Conservation (phyloP, 176 grass and related monocot species). For the Bonia amplexicaulis region DNA sequence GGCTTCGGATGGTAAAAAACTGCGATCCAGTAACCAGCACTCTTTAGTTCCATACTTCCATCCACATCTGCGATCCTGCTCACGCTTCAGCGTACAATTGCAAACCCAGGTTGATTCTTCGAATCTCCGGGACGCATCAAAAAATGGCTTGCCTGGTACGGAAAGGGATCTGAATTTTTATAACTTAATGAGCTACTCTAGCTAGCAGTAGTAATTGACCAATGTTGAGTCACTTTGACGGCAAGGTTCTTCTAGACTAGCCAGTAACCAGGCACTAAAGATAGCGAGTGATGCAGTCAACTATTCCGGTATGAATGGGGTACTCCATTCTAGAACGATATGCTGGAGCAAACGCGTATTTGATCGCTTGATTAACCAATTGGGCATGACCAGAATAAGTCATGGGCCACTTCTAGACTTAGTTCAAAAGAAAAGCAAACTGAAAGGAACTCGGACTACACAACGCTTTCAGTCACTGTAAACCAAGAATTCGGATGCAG, state of each 20-base stretch:
- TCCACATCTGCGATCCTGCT: neutral
- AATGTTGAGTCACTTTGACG: neutral
- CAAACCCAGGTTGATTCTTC: neutral
- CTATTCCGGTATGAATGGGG: neutral
- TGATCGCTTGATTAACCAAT: neutral
- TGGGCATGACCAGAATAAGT: neutral
- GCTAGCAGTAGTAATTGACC: neutral
- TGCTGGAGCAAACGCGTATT: neutral
- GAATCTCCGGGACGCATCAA: neutral
- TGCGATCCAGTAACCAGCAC: too few species aligned
- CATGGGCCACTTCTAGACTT: neutral
- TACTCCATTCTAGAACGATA: neutral
- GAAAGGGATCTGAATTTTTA: neutral
- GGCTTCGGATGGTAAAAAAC: too few species aligned
- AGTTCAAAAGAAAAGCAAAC: neutral
- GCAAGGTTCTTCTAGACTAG: neutral
- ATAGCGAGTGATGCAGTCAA: neutral
- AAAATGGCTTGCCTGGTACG: neutral
- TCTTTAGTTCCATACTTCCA: too few species aligned
- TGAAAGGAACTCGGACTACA: neutral
- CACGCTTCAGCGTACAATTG: neutral
- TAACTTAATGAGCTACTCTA: neutral
- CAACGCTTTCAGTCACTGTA: neutral
- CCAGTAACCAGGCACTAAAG: neutral
- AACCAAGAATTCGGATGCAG: neutral